A percentile compares a stretch with the other conserved stretches of the same genome.
Conservation (phyloP, 2,329 filamentous ascomycete species). For the Balansia obtecta region DNA sequence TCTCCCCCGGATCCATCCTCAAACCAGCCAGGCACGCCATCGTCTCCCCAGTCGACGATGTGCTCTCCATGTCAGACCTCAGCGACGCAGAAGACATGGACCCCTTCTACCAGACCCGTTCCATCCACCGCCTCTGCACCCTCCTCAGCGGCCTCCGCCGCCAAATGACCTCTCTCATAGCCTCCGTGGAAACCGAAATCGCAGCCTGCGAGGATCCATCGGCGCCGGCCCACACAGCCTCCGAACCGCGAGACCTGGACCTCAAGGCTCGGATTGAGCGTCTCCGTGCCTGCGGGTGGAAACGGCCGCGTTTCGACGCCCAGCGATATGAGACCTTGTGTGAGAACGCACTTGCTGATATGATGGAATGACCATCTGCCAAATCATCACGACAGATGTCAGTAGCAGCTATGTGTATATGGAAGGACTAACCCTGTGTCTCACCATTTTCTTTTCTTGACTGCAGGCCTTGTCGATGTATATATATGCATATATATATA, state of each 20-base stretch:
- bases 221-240: conserved; percentile 13
- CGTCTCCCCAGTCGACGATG: neutral
- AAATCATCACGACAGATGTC: neutral
- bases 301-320: conserved; percentile 41
- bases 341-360: conserved; percentile 38
- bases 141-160: conserved; percentile 34
- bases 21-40: conserved; percentile 4
- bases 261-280: conserved; percentile 40
- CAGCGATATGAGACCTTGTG: conserved; percentile 39
- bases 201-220: conserved; percentile 14
- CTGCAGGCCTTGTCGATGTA: no score
- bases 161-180: conserved; percentile 37
- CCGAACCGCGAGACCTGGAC: conserved; percentile 27
- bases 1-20: conserved; percentile 11
- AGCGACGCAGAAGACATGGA: conserved; percentile 12
- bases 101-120: conserved; percentile 28
- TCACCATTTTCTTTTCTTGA: no score
- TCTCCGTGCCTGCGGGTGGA: conserved; percentile 42
- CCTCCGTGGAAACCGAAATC: conserved; percentile 30
- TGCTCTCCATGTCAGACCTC: conserved; percentile 4
- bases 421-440: no score
- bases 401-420: no score
- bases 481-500: no score
- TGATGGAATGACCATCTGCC: conserved; percentile 14
- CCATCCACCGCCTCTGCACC: conserved; percentile 35